These are phyloP conservation scores for Sporothrix globosa DNA, from an alignment of 2,329 filamentous ascomycete species.

Conservation along the genomic window DNA sequence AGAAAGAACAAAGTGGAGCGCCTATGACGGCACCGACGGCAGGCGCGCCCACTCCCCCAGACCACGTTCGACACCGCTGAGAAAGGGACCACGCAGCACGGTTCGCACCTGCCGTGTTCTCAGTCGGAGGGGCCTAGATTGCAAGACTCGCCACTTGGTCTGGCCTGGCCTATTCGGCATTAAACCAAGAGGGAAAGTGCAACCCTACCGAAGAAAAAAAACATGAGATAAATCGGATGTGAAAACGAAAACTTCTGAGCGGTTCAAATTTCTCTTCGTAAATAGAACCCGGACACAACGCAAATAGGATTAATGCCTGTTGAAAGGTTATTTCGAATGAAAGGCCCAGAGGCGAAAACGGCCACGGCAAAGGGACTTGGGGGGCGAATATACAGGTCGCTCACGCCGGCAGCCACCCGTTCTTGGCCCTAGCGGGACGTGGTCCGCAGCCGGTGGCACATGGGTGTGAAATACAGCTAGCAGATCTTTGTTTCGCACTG, in stretches of 20 bases:
- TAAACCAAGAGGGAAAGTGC: slow-evolving; percentile 6
- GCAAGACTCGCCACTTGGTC: background rate
- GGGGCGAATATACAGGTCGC: slow-evolving; percentile 20
- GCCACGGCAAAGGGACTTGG: slow-evolving; percentile 5
- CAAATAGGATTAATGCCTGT: background rate
- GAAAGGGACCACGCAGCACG: background rate
- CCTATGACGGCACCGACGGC: slow-evolving; percentile 26
- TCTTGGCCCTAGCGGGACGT: slow-evolving; percentile 20
- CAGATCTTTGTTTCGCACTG: background rate
- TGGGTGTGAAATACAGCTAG: background rate
- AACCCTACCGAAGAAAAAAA: background rate
- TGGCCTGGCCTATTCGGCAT: background rate
- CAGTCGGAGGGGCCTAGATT: slow-evolving; percentile 17
- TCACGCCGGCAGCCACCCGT: slow-evolving; percentile 10
- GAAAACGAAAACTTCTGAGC: background rate
- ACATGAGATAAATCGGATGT: background rate
- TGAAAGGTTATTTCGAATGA: slow-evolving; percentile 6
- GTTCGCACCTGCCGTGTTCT: slow-evolving; percentile 18
- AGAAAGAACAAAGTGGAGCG: slow-evolving; percentile 10
- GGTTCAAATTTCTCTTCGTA: background rate
- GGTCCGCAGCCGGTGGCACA: slow-evolving; percentile 21
- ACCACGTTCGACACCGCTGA: background rate
- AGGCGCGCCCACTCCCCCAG: slow-evolving; percentile 1
- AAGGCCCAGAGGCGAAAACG: background rate
- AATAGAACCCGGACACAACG: background rate